Evolutionary conservation across 148 eudicot genomes (phyloP).

Genomic region (Cornus florida): DNA sequence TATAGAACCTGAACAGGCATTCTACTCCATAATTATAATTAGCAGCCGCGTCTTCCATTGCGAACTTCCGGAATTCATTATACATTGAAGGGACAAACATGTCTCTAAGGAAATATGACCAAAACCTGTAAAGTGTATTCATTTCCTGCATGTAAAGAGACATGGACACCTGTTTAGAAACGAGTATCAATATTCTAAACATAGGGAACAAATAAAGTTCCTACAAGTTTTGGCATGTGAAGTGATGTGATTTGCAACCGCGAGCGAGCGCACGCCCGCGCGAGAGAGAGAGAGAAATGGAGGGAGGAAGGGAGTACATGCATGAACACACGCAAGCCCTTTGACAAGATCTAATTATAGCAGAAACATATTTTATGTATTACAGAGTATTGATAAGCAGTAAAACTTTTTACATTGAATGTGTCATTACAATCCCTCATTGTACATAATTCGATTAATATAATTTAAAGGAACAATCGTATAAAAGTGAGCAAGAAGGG

Average conservation of each 20-base stretch:
- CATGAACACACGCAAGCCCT: neutral
- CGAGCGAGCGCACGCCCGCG: too few species aligned
- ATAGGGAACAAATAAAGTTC: neutral
- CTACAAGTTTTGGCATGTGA: neutral
- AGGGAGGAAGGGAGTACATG: neutral
- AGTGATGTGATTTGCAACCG: neutral
- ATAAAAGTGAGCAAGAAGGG: neutral
- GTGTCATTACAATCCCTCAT: neutral
- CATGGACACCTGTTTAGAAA: neutral
- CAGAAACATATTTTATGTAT: neutral
- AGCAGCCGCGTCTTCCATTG: slow-evolving; percentile 85
- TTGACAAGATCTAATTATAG: too few species aligned
- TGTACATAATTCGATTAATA: neutral
- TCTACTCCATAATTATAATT: slow-evolving; percentile 83
- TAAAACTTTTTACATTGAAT: neutral
- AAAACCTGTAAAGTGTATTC: slow-evolving; percentile 94
- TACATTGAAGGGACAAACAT: slow-evolving; percentile 75
- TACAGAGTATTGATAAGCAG: neutral
- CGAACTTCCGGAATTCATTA: slow-evolving; percentile 67
- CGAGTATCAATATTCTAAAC: neutral
- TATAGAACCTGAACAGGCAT: slow-evolving; percentile 92
- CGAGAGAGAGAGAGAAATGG: neutral
- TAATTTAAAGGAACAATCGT: neutral
- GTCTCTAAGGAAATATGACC: slow-evolving; percentile 86
- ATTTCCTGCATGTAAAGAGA: slow-evolving; percentile 65